A percentile compares a stretch with the other conserved stretches of the same genome.
Conservation (phyloP, 352 stramenopile species). For the Albugo candida region DNA sequence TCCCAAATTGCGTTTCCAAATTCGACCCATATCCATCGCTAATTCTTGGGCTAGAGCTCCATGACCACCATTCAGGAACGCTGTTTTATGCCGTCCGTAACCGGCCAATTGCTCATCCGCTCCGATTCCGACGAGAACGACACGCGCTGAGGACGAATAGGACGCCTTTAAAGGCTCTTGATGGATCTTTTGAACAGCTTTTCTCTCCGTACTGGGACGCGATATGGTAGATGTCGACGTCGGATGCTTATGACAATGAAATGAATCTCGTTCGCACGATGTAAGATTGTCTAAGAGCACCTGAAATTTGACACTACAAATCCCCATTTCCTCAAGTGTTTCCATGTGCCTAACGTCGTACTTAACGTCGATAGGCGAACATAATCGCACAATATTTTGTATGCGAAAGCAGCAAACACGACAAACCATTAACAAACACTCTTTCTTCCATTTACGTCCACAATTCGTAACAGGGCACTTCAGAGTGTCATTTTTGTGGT, state of each 20-base stretch:
- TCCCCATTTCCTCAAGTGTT: too few species aligned
- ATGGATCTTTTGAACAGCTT: background rate
- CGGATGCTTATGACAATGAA: too few species aligned
- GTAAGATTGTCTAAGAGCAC: too few species aligned
- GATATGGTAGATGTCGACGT: too few species aligned
- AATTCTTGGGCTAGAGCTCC: conserved; percentile 65
- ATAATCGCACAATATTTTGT: conserved; percentile 12
- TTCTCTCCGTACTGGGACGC: too few species aligned
- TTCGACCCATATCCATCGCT: conserved; percentile 64
- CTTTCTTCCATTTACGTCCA: conserved; percentile 14
- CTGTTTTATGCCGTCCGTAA: conserved; percentile 87
- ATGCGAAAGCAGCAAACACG: conserved; percentile 26
- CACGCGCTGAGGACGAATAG: conserved; percentile 27
- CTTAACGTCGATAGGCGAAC: too few species aligned
- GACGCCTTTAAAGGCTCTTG: background rate
- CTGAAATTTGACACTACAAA: too few species aligned
- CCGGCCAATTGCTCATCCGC: conserved; percentile 91
- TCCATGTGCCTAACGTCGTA: too few species aligned
- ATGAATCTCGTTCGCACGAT: too few species aligned
- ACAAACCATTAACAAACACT: conserved; percentile 23
- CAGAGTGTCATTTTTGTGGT: background rate
- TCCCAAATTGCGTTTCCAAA: conserved; percentile 92
- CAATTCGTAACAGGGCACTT: conserved; percentile 21
- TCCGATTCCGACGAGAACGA: conserved; percentile 85
- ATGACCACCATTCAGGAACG: conserved; percentile 35